Base-by-base conservation (phyloP, 2,329 filamentous ascomycete species). In the Fusarium acutatum region DNA sequence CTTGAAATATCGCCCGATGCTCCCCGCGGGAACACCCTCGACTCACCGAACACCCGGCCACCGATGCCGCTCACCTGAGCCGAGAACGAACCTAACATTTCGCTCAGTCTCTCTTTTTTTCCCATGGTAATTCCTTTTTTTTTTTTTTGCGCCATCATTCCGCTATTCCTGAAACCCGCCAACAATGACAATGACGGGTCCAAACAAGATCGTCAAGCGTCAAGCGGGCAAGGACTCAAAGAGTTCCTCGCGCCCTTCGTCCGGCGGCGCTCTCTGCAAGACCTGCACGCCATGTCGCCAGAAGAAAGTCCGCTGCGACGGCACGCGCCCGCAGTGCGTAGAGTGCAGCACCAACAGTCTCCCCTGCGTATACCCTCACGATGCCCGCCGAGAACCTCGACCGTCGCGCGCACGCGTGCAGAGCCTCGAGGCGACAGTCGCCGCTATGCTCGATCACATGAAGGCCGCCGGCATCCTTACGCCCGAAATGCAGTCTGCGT, bases 291-390 rank as follows among this genome's bases (percentile, higher is more conserved):
- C 77, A 37, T 82, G 81, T 64, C 80, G 81, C 44, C 79, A 80
- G 72, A 82, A 81, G 64, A 82, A 82, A 67, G 79, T 82, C 60
- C 79, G 79, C 63, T 82, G 81, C 74, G 79, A 81, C 65, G 80
- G 81, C 49, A 67, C 68, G 32, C 79, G 79, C 49, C 81, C 81
- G 4, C 77, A 80, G 32, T 82, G 81, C 53, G 64, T 73, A 13
- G 80, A 80, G 44, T 82, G 81, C 67, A 76, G 66, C 44, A 74
- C 73, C 30, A 78, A 75, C 52, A 77, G 70, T 26, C 57, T 79
- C 17, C 63, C 76, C 24, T 82, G 81, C 58, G 64, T 79, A 43
- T 82, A 82, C 64, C 80, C 81, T 18, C 79, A 79, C 47, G 81
- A 82, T 77, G 79, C 79, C 32, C 72, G 80, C 41, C 75, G 80